These are phyloP conservation scores for Vicia sativa DNA, from an alignment of 306 rosid genomes.

Conservation along the genomic window DNA sequence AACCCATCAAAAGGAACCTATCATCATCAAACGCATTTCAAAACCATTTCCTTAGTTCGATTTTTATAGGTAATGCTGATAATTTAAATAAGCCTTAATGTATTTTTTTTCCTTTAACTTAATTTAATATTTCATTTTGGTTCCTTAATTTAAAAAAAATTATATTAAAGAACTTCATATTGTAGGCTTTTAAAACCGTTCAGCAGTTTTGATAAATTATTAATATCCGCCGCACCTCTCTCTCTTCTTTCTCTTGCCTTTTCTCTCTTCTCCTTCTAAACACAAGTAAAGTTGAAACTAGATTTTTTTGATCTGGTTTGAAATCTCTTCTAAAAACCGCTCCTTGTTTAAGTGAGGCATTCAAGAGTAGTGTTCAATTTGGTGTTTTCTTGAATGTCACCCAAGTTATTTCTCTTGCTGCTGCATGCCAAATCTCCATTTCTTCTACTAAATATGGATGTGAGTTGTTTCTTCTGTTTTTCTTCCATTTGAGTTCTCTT, in stretches of 20 bases:
- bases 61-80: too few species aligned
- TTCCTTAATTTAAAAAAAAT: too few species aligned
- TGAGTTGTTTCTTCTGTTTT: slow-evolving; percentile 34
- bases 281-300: too few species aligned
- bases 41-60: neutral
- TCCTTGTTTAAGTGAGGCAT: slow-evolving; percentile 83
- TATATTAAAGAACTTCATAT: too few species aligned
- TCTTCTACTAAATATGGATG: slow-evolving; percentile 74
- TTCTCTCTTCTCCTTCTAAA: too few species aligned
- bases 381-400: slow-evolving; percentile 84
- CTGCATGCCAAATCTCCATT: slow-evolving; percentile 83
- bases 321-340: slow-evolving; percentile 74
- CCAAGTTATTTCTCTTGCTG: slow-evolving; percentile 72
- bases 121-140: too few species aligned
- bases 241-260: too few species aligned
- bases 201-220: too few species aligned
- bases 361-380: slow-evolving; percentile 76
- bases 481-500: neutral
- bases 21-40: neutral
- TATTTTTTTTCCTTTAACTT: too few species aligned
- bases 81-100: too few species aligned
- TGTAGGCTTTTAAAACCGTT: too few species aligned
- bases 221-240: too few species aligned
- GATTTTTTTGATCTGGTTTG: slow-evolving; percentile 58
- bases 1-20: neutral